phyloP scores from a whole-genome alignment of 352 stramenopile genomes.

The Phytophthora sp. region DNA sequence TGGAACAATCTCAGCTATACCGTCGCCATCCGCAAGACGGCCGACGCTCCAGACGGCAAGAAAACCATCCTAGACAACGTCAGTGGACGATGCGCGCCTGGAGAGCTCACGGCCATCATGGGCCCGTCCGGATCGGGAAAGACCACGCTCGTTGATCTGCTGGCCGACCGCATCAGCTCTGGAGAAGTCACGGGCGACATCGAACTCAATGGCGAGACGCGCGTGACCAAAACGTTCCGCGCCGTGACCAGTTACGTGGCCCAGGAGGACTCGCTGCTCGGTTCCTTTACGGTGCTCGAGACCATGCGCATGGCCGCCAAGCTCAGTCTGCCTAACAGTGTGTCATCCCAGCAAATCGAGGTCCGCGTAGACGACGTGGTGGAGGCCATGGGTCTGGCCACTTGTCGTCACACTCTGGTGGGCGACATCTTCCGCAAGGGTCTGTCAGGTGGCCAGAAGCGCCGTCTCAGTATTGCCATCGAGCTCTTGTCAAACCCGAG shows the following conservation, averaged over 20 bases:
- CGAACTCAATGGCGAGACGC: constrained; percentile 53
- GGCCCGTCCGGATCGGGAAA: constrained; percentile 66
- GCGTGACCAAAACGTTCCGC: constrained; percentile 46
- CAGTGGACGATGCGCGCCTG: constrained; percentile 52
- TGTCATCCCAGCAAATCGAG: constrained; percentile 36
- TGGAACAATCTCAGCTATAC: constrained; percentile 24
- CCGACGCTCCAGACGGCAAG: constrained; percentile 14
- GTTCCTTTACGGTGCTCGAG: constrained; percentile 73
- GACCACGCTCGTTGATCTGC: constrained; percentile 67
- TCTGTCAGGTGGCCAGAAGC: constrained; percentile 79
- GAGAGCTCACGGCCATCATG: constrained; percentile 72
- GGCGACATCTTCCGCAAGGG: constrained; percentile 81
- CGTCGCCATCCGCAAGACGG: not conserved
- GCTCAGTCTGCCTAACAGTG: constrained; percentile 52
- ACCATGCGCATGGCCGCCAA: constrained; percentile 68
- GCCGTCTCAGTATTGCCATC: constrained; percentile 77
- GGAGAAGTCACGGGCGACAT: constrained; percentile 51
- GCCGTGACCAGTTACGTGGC: constrained; percentile 67
- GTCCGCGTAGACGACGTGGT: constrained; percentile 53
- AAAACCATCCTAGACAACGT: constrained; percentile 63
- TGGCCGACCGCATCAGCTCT: constrained; percentile 65
- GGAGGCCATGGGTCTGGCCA: constrained; percentile 59
- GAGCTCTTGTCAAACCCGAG: constrained; percentile 75
- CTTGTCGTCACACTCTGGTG: constrained; percentile 61
- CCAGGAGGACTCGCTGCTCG: constrained; percentile 68